Evolutionary conservation across 176 grass and related monocot genomes (phyloP), one percentile per base, ranked within the genome.

Genomic region (Stipa capillata): DNA sequence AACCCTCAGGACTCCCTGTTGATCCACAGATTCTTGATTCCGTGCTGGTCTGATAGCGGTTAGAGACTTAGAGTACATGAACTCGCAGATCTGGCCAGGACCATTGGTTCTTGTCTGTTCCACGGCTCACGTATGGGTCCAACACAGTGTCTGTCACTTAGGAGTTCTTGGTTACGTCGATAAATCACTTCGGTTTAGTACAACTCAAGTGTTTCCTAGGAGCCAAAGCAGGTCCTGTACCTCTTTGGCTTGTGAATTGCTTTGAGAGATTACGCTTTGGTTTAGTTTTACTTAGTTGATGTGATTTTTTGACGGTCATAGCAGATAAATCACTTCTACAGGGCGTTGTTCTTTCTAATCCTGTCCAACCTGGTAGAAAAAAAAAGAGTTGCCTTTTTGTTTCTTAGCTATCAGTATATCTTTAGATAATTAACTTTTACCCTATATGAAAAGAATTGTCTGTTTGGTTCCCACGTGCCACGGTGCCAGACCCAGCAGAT

Each of bases 1-100:
- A 34, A 7, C 44, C 42, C 40, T 2, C 5, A 24, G 39, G 39
- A 6, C 21, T 2, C 56, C 45, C 61, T 29, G 43, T 33, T 42
- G 5, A 21, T 21, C 39, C 23, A 7, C 59, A 3, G 65, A 13
- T 27, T 60, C 27, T 17, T 82, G 64, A 21, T 78, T 48, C 17
- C 17, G 58, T 45, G 49, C 16, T 17, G 10, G 11, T 45, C 14
- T 18, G 4, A 29, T 18, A 4, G 9, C 35, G 10, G 7, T n/a
- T 60, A 48, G n/a, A n/a, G n/a, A n/a, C n/a, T n/a, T n/a, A n/a
- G 40, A 16, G 21, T 32, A 33, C 8, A 52, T 7, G 69, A 31
- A 6, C 56, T 10, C 6, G 53, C 74, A 79, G 83, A 85, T 85
- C 73, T 68, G 50, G 49, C 52, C 6, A 41, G 21, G 31, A 16